These are phyloP conservation scores for Saturnispora diversa DNA, from an alignment of 805 yeast species.

Conservation along the genomic window DNA sequence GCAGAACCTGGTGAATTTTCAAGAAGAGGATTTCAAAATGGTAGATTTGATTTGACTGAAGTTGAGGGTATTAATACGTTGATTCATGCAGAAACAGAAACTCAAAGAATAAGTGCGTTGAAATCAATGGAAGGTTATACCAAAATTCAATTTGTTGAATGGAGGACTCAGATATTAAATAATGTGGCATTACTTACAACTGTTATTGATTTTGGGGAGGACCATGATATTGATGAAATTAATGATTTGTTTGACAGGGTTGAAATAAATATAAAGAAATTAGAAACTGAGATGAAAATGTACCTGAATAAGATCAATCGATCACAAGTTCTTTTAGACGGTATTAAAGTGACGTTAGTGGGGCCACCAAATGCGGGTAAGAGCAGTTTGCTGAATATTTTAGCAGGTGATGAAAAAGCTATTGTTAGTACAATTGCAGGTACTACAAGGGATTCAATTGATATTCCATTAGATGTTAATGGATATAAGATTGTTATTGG, in stretches of 20 bases:
- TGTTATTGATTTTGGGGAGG: slow-evolving; percentile 91
- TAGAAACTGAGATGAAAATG: slow-evolving; percentile 39
- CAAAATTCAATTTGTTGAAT: slow-evolving; percentile 42
- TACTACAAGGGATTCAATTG: slow-evolving; percentile 85
- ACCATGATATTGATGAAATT: slow-evolving; percentile 69
- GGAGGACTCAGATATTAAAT: slow-evolving; percentile 63
- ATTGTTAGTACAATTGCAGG: slow-evolving; percentile 91
- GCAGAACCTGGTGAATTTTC: slow-evolving; percentile 96
- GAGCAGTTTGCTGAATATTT: slow-evolving; percentile 70
- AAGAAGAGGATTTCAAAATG: slow-evolving; percentile 75
- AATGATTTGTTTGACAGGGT: slow-evolving; percentile 47
- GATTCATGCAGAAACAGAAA: slow-evolving; percentile 90
- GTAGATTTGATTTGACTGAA: slow-evolving; percentile 77
- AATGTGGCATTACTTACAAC: slow-evolving; percentile 76
- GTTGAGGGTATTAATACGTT: slow-evolving; percentile 84
- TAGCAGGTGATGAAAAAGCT: slow-evolving; percentile 76
- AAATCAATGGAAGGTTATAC: slow-evolving; percentile 66
- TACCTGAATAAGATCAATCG: slow-evolving; percentile 42
- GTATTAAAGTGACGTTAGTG: slow-evolving; percentile 62
- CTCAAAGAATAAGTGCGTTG: slow-evolving; percentile 70
- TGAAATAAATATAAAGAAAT: slow-evolving; percentile 30
- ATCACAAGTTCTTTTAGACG: slow-evolving; percentile 59
- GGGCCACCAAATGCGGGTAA: slow-evolving; percentile 98
- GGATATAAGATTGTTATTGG: slow-evolving; percentile 81
- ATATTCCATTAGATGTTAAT: slow-evolving; percentile 67